Evolutionary conservation across 257 asterid species (phyloP).

Genomic region (Knoxia roxburghii): DNA sequence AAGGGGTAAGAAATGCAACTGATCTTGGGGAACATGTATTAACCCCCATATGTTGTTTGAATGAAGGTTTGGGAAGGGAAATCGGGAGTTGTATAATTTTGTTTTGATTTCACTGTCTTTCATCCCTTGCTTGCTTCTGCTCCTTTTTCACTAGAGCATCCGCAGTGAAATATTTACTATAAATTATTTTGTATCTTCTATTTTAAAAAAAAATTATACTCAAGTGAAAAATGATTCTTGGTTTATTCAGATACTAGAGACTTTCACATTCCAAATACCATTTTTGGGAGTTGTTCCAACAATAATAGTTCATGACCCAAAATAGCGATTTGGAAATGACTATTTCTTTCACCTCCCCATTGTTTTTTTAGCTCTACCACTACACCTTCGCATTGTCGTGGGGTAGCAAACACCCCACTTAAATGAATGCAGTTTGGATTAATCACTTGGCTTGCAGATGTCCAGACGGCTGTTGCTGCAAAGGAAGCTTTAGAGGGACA

Average conservation of each 20-base stretch:
- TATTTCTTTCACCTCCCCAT: not conserved
- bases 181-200: too few relatives aligned
- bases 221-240: too few relatives aligned
- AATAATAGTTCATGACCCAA: not conserved
- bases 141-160: too few relatives aligned
- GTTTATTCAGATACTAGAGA: not conserved
- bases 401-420: not conserved
- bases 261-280: not conserved
- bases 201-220: too few relatives aligned
- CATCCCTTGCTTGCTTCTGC: too few relatives aligned
- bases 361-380: too few relatives aligned
- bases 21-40: too few relatives aligned
- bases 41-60: not conserved
- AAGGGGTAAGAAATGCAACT: not conserved
- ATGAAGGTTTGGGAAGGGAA: too few relatives aligned
- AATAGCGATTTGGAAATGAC: not conserved
- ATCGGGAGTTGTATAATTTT: too few relatives aligned
- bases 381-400: too few relatives aligned
- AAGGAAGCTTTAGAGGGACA: constrained; percentile 97
- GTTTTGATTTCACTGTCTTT: too few relatives aligned
- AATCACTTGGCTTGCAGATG: constrained; percentile 52
- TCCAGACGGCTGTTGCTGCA: constrained; percentile 90
- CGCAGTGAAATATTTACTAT: too few relatives aligned
- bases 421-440: not conserved
- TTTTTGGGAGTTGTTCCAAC: not conserved